Evolutionary conservation across 75 land plant species (phyloP).

Genomic region (Pseudotsuga menziesii): DNA sequence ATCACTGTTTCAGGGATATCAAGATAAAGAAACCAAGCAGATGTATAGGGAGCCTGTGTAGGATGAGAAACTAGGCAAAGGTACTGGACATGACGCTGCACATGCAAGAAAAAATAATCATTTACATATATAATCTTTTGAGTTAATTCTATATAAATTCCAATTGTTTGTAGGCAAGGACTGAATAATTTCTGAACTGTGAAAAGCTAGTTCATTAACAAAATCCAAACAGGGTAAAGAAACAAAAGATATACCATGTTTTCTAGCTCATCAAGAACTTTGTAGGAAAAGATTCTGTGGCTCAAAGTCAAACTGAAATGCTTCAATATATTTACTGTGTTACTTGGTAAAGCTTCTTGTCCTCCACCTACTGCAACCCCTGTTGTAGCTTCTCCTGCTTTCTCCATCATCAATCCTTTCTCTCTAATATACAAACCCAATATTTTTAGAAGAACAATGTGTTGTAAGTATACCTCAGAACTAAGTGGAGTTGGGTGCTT

Average conservation of each 20-base stretch:
- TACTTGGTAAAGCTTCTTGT: constrained; percentile 13
- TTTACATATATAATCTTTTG: neutral
- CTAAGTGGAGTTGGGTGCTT: constrained; percentile 29
- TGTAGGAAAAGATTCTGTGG: constrained; percentile 70
- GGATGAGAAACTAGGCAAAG: constrained; percentile 65
- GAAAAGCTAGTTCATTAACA: neutral
- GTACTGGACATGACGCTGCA: constrained; percentile 72
- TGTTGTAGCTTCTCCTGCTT: constrained; percentile 15
- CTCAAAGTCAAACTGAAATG: constrained; percentile 70
- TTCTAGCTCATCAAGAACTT: constrained; percentile 62
- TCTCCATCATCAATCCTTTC: constrained; percentile 16
- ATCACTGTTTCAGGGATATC: constrained; percentile 55
- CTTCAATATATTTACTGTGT: constrained; percentile 40
- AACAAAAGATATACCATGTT: constrained; percentile 37
- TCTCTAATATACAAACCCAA: no score
- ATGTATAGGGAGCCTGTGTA: constrained; percentile 75
- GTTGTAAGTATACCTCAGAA: constrained; percentile 58
- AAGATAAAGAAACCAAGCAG: constrained; percentile 79
- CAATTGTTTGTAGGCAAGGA: neutral
- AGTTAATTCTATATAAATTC: neutral
- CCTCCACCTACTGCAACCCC: neutral
- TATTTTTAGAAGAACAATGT: constrained; percentile 42
- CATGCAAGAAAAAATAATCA: neutral
- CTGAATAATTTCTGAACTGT: neutral
- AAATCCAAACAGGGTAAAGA: neutral